Conservation (phyloP, 2,329 filamentous ascomycete species). For the Fusarium musae region DNA sequence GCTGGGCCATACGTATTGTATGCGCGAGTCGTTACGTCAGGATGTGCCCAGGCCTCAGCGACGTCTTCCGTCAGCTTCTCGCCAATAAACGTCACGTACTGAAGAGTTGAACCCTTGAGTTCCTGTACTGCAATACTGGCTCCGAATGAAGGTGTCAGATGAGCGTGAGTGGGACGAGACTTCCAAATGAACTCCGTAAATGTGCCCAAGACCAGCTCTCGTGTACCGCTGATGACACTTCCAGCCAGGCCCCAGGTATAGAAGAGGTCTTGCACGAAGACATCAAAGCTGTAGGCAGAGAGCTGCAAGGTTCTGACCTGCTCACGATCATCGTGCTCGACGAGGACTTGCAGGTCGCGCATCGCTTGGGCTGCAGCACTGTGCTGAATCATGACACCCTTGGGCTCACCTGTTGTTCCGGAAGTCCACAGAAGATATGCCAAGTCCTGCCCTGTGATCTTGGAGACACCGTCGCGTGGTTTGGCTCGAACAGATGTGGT, state of each 20-base stretch:
- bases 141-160: constrained; percentile 24
- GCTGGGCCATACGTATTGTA: constrained; percentile 24
- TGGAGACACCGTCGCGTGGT: background rate
- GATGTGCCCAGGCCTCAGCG: constrained; percentile 19
- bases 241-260: constrained; percentile 23
- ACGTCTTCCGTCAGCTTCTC: constrained; percentile 29
- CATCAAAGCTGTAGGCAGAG: constrained; percentile 28
- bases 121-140: constrained; percentile 20
- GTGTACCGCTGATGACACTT: constrained; percentile 9
- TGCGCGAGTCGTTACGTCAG: constrained; percentile 9
- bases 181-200: constrained; percentile 28
- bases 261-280: constrained; percentile 24
- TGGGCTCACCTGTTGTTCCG: constrained; percentile 19
- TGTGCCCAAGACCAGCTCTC: constrained; percentile 20
- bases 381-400: constrained; percentile 31
- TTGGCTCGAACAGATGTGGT: background rate
- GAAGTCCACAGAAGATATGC: constrained; percentile 27
- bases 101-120: constrained; percentile 12
- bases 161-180: constrained; percentile 17
- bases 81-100: constrained; percentile 22
- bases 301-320: constrained; percentile 21
- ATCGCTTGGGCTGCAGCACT: constrained; percentile 17
- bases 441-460: background rate
- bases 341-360: constrained; percentile 20
- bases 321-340: constrained; percentile 12